Base-by-base conservation (phyloP, 2,329 filamentous ascomycete genomes). In the Cryphonectria naterciae region DNA sequence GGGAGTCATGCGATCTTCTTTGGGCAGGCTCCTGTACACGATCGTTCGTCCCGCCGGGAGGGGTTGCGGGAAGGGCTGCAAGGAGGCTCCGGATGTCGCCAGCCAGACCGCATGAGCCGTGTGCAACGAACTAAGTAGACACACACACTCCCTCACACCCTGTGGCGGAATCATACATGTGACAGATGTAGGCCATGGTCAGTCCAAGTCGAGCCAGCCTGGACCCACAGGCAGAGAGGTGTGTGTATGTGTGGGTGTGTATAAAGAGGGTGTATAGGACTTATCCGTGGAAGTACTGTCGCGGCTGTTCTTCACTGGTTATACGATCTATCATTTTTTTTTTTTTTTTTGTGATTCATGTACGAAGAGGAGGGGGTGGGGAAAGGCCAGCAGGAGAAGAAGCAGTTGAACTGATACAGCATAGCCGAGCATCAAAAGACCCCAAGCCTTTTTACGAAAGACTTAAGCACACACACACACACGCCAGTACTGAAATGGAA, bases 71-170 rank as follows among this genome's bases (percentile, higher is more conserved):
- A 68, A 70, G 64, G 25, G 68, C 60, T 70, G 64, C 68, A 72
- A 65, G 60, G 65, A 54, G 58, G 35, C 15, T 58, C 37, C 39
- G 49, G 17, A 54, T 25, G 19, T 19, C 37, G 62, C 49, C 70
- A 68, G 65, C 60, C 52, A 54, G 63, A 52, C 25, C 10, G 52
- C 61, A 65, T 60, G 22, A 49, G 46, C 19, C 46, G 46, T 49
- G 46, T 49, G 46, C 46, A 10, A 49, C 46, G 46, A n/a, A 49
- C 43, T 43, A 22, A 49, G 22, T 32, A 56, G 52, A 65, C 68
- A 70, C 70, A 70, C 70, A 70, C 68, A 64, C 67, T 37, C 37
- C 37, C 64, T 62, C 28, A 17, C 39, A 43, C 43, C 37, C 65
- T 46, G 63, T 35, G 67, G 63, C 41, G 63, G 22, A 35, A 41